Evolutionary conservation across 257 asterid genomes (phyloP), one percentile per base, ranked within the genome.

Genomic region (Rehmannia glutinosa): DNA sequence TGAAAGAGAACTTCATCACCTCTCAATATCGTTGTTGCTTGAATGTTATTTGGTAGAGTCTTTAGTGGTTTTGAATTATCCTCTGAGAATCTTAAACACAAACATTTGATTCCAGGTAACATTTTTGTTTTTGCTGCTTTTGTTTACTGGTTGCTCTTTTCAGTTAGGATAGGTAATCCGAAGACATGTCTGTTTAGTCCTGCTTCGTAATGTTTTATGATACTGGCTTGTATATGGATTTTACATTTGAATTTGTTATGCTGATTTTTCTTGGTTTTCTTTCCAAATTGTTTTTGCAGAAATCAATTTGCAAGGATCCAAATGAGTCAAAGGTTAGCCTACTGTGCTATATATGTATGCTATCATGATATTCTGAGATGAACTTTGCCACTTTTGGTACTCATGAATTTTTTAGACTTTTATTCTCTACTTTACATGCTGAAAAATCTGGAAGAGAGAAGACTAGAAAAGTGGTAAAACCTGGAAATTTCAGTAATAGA

Each of bases 291-390:
- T 60, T 62, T 70, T 73, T 80, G 80, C 96, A 91, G 97, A 94
- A 75, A 75, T 68, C 97, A 74, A 82, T 94, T 67, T 86, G 84
- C 86, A 88, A 81, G 91, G 97, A 87, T 62, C 90, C 95, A 43
- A 65, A 61, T 53, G 90, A 77, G 38, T 66, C 91, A 33, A 87
- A 85, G 93, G 99, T 93, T 74, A 53, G 94, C 66, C 27, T 72
- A 23, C 61, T 41, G 20, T 27, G 35, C 61, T 59, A 46, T 46
- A 20, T 39, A 36, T 39, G 42, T 12, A 42, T 54, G 68, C 56
- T 66, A 13, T 17, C 28, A 39, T 63, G 57, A 24, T 55, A 52
- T 27, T 57, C 7, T 23, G 5, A 30, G 52, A 49, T 20, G 19
- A 38, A 9, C 4, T 28, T 21, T 27, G 56, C 52, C 28, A 8